These are phyloP conservation scores for Solanum etuberosum DNA, from an alignment of 257 asterid genomes.

Conservation along the genomic window DNA sequence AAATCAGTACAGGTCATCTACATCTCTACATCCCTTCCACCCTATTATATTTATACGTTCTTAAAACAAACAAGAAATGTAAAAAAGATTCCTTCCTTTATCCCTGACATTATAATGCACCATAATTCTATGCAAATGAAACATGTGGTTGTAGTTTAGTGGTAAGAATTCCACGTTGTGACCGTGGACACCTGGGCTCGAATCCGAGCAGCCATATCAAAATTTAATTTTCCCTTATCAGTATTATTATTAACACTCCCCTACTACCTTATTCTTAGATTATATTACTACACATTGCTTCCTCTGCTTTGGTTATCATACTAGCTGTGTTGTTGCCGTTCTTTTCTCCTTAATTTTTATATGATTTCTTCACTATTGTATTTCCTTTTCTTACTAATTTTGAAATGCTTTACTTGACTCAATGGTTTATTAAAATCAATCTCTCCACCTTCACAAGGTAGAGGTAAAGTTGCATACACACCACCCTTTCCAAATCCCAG, in stretches of 20 bases:
- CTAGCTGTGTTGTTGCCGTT: background rate
- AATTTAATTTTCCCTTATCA: background rate
- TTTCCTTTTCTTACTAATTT: background rate
- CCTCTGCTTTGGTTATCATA: background rate
- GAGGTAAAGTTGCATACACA: background rate
- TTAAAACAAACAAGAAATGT: background rate
- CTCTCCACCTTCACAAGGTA: background rate
- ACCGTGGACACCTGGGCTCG: conserved; percentile 99
- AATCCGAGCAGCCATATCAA: conserved; percentile 95
- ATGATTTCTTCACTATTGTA: background rate
- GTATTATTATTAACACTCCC: background rate
- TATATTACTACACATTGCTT: background rate
- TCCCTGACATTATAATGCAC: background rate
- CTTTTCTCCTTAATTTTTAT: background rate
- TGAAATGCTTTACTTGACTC: background rate
- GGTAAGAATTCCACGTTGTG: conserved; percentile 98
- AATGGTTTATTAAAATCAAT: background rate
- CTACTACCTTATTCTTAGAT: background rate
- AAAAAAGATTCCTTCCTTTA: background rate
- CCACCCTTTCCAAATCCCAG: background rate
- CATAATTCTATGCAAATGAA: background rate
- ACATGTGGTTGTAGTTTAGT: conserved; percentile 82
- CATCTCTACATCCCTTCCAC: background rate
- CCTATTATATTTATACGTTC: background rate
- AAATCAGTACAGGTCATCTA: background rate